Evolutionary conservation across 1,284 basidiomycete species (phyloP).

Genomic region (Crucibulum cyathiforme): DNA sequence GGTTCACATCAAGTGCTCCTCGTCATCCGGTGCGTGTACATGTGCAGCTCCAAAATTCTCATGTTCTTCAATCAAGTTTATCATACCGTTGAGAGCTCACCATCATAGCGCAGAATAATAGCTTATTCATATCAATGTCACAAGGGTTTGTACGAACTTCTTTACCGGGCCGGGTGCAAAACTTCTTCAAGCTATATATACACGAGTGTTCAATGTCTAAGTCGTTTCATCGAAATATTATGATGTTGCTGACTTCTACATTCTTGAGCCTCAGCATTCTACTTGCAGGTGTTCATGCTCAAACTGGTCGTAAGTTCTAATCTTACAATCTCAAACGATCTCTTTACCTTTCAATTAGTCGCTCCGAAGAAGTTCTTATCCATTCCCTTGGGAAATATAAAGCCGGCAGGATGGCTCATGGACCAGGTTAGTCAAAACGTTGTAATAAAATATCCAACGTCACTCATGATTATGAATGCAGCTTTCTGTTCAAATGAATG

Average conservation of each 20-base stretch:
- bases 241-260: neutral
- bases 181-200: too few relatives aligned
- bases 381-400: slow-evolving; percentile 54
- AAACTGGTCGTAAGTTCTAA: neutral
- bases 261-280: neutral
- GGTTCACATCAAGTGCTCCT: too few relatives aligned
- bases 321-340: neutral
- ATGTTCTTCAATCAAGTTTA: too few relatives aligned
- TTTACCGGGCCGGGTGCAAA: too few relatives aligned
- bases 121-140: too few relatives aligned
- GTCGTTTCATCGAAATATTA: neutral
- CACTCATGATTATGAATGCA: slow-evolving; percentile 19
- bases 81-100: too few relatives aligned
- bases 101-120: too few relatives aligned
- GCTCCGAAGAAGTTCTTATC: slow-evolving; percentile 57
- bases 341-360: slow-evolving; percentile 33
- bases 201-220: too few relatives aligned
- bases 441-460: neutral
- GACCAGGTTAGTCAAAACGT: slow-evolving; percentile 48
- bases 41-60: too few relatives aligned
- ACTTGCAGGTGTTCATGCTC: neutral
- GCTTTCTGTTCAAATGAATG: slow-evolving; percentile 59
- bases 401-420: slow-evolving; percentile 57
- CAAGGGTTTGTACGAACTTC: too few relatives aligned
- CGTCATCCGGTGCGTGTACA: too few relatives aligned